A percentile compares a stretch with the other conserved stretches of the same genome.
These are phyloP conservation scores for Wickerhamomyces xylosicus DNA, from an alignment of 805 yeast genomes.

Conservation along the genomic window DNA sequence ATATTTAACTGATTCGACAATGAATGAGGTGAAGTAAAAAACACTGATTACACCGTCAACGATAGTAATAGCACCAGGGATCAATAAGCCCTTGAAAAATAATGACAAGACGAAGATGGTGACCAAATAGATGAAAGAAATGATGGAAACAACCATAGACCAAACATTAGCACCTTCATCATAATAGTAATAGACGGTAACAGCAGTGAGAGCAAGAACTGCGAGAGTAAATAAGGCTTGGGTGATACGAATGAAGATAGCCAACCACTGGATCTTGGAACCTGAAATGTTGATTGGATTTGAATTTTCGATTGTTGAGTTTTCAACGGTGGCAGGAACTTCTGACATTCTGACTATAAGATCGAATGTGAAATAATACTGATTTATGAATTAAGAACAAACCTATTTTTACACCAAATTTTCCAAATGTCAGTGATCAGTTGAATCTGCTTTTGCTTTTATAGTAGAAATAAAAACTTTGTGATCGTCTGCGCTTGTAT, in stretches of 20 bases:
- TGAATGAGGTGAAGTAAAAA: slow-evolving; percentile 12
- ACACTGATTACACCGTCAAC: slow-evolving; percentile 8
- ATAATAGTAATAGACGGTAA: neutral
- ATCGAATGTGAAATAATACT: too few species aligned
- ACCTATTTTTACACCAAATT: too few species aligned
- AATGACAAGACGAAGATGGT: neutral
- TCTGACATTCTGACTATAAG: too few species aligned
- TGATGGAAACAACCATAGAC: neutral
- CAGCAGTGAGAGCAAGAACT: neutral
- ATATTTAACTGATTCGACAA: slow-evolving; percentile 10
- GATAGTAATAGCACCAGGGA: slow-evolving; percentile 8
- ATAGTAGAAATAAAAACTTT: too few species aligned
- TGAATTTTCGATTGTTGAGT: too few species aligned
- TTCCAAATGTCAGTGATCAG: too few species aligned
- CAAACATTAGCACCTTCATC: neutral
- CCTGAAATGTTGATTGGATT: too few species aligned
- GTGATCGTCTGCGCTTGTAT: too few species aligned
- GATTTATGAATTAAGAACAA: too few species aligned
- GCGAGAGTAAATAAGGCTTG: neutral
- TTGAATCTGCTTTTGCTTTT: too few species aligned
- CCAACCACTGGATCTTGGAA: neutral
- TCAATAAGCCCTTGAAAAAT: neutral
- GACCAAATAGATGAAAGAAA: neutral
- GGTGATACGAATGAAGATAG: neutral
- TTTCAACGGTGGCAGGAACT: too few species aligned